A percentile compares a stretch with the other conserved stretches of the same genome.
Evolutionary conservation across 148 eudicot genomes (phyloP).

Genomic region (Rhododendron griersonianum): DNA sequence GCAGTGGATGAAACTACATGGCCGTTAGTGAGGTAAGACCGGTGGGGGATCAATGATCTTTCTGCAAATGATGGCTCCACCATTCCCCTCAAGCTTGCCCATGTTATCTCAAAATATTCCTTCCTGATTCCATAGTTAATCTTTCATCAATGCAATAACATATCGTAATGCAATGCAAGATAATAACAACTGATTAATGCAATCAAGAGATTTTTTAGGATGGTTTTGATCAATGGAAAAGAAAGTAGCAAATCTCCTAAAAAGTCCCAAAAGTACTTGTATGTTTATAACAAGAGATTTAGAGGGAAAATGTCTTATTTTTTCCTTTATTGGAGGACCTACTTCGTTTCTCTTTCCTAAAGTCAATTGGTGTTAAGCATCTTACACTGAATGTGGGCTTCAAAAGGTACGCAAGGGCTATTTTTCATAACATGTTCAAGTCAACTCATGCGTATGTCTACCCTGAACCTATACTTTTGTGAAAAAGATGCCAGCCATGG

Average conservation of each 20-base stretch:
- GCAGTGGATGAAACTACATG: conserved; percentile 37
- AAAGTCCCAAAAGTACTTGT: background rate
- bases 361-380: background rate
- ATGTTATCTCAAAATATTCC: conserved; percentile 62
- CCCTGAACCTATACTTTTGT: background rate
- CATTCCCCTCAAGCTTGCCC: conserved; percentile 50
- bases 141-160: background rate
- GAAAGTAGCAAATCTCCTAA: background rate
- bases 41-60: conserved; percentile 47
- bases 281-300: background rate
- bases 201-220: background rate
- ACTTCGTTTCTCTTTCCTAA: background rate
- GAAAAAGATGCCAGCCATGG: background rate
- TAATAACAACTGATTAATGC: background rate
- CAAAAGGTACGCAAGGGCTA: background rate
- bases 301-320: background rate
- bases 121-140: conserved; percentile 24
- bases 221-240: background rate
- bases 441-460: background rate
- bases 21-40: conserved; percentile 43
- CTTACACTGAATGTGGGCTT: background rate
- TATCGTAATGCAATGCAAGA: background rate
- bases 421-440: background rate
- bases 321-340: background rate
- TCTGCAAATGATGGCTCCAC: conserved; percentile 65